Conservation (phyloP, 2,329 filamentous ascomycete species). For the Beauveria brongniartii region DNA sequence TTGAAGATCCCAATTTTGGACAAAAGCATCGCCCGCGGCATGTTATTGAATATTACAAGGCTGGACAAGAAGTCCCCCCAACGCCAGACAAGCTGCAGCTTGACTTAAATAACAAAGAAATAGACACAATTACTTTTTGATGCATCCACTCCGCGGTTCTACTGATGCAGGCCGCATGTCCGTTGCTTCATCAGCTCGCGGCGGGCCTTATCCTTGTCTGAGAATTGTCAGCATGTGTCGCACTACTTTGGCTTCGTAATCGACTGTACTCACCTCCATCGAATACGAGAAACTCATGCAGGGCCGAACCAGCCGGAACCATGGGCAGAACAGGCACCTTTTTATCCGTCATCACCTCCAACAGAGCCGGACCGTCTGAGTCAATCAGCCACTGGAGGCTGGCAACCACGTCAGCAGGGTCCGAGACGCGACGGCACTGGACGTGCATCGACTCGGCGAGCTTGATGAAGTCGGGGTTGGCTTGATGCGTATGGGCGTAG, state of each 20-base stretch:
- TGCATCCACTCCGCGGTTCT: background rate
- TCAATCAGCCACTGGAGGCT: slow-evolving; percentile 83
- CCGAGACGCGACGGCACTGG: slow-evolving; percentile 61
- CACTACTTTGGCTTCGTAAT: slow-evolving; percentile 24
- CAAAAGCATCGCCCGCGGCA: background rate
- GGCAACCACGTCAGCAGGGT: slow-evolving; percentile 69
- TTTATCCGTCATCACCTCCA: slow-evolving; percentile 87
- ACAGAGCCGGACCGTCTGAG: slow-evolving; percentile 79
- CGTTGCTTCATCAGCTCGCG: slow-evolving; percentile 59
- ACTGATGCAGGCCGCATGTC: slow-evolving; percentile 41
- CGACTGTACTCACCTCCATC: slow-evolving; percentile 24
- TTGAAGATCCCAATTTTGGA: background rate
- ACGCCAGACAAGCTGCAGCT: slow-evolving; percentile 1
- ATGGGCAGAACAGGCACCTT: slow-evolving; percentile 95
- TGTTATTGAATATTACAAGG: slow-evolving; percentile 2
- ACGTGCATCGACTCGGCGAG: slow-evolving; percentile 87
- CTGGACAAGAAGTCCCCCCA: background rate
- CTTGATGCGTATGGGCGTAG: slow-evolving; percentile 80
- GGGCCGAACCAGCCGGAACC: slow-evolving; percentile 78
- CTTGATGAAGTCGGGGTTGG: slow-evolving; percentile 88
- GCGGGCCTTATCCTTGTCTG: slow-evolving; percentile 60
- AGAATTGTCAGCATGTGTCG: slow-evolving; percentile 10
- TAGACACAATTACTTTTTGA: background rate
- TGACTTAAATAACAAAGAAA: background rate
- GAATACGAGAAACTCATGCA: slow-evolving; percentile 75